phyloP scores from a whole-genome alignment of 2,329 filamentous ascomycete genomes.

The Aureobasidium pullulans region DNA sequence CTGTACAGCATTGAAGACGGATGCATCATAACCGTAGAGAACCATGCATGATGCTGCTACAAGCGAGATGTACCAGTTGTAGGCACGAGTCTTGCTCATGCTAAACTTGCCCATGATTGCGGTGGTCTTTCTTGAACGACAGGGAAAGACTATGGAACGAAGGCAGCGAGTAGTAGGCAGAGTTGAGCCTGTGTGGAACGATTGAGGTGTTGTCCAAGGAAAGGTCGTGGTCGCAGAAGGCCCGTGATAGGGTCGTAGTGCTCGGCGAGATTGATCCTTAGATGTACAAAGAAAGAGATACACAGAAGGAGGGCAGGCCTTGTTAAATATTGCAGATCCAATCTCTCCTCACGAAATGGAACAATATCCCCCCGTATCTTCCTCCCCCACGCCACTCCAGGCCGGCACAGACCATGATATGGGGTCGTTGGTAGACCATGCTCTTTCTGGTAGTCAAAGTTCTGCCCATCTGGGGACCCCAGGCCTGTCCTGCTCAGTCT shows the following conservation, averaged over 20 bases:
- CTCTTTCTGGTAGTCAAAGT: not conserved
- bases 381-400: constrained; percentile 2
- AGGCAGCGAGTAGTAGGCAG: no score
- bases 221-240: not conserved
- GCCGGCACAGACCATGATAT: not conserved
- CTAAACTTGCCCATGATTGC: constrained; percentile 2
- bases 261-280: not conserved
- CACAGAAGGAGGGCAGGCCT: not conserved
- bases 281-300: not conserved
- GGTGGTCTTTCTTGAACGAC: not conserved
- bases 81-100: constrained; percentile 32
- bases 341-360: not conserved
- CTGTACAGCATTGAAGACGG: constrained; percentile 66
- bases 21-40: constrained; percentile 67
- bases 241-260: not conserved
- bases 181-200: not conserved
- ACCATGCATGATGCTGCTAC: constrained; percentile 69
- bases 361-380: constrained; percentile 9
- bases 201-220: not conserved
- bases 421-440: not conserved
- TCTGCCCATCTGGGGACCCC: constrained; percentile 2
- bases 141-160: not conserved
- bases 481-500: not conserved
- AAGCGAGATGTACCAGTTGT: constrained; percentile 57
- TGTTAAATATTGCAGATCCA: not conserved